These are phyloP conservation scores for Warburgia ugandensis DNA, from an alignment of 164 flowering plant species.

Conservation along the genomic window DNA sequence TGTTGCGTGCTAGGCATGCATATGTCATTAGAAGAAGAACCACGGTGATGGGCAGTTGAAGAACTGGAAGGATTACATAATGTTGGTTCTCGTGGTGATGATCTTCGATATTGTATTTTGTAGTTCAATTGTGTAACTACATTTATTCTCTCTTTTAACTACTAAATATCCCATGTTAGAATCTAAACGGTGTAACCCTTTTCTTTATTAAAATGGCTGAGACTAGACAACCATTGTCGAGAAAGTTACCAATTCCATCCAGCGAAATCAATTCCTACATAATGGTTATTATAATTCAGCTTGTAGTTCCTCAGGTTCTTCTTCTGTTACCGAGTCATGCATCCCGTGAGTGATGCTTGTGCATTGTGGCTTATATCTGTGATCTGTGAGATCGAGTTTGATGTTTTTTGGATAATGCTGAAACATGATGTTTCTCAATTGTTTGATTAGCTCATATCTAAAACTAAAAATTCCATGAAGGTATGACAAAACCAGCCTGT, in stretches of 20 bases:
- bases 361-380: conserved; percentile 61
- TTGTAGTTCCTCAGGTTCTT: conserved; percentile 52
- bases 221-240: conserved; percentile 57
- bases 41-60: no score
- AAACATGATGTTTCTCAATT: background rate
- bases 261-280: conserved; percentile 60
- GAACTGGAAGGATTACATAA: no score
- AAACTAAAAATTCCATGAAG: conserved; percentile 16
- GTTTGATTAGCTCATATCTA: background rate
- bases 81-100: no score
- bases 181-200: background rate
- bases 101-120: background rate
- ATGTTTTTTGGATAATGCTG: conserved; percentile 52
- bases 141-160: background rate
- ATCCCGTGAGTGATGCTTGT: conserved; percentile 54
- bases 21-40: no score
- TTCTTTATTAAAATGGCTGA: conserved; percentile 50
- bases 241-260: conserved; percentile 51
- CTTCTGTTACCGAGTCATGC: conserved; percentile 50
- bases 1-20: no score
- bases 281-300: conserved; percentile 54
- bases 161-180: background rate
- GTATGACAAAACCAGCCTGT: conserved; percentile 67
- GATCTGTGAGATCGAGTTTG: conserved; percentile 68
- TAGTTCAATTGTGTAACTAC: background rate